Evolutionary conservation across 192 early-diverging fungal genomes (phyloP), one percentile per base, ranked within the genome.

Genomic region (Coemansia sp.): DNA sequence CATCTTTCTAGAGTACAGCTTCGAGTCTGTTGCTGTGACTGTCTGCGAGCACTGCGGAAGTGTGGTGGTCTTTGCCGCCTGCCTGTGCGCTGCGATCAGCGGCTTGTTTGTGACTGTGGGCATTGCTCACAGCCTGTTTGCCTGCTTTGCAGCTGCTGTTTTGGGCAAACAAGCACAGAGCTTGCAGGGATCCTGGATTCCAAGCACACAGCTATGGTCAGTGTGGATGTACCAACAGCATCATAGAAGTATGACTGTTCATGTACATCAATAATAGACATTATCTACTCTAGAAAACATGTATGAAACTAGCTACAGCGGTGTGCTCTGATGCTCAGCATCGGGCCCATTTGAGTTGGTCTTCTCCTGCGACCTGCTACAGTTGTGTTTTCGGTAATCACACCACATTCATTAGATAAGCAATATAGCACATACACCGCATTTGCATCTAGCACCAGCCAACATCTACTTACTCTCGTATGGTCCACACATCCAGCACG

Each of bases 1-100:
- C 11, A 83, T 96, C 42, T 96, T 96, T 59, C 88, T 98, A 48
- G 93, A 92, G 63, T 98, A 94, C 65, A 87, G 89, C 30, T 86
- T 98, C 61, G 94, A 98, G 70, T 87, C 95, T 21, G 88, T 98
- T 54, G 86, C 86, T 0, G 86, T 95, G 5, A 83, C 84, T 11
- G 85, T 98, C 18, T 83, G 84, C 2, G 91, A 93, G 58, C 76
- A 65, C 5, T 68, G 84, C 4, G 66, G 67, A 38, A 79, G 85
- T 6, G 83, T 96, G 43, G 38, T 86, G 12, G 80, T 84, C 53
- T 90, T 98, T 49, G 31, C 93, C 35, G 90, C 90, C 6, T 73
- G 93, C 18, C 68, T 94, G 18, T 94, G 92, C 60, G 91, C 92
- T n/a, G 87, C 94, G 16, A 69, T 91, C 27, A 93, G 92, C 57